These are phyloP conservation scores for Phytophthora parvispora DNA, from an alignment of 352 stramenopile species.

Conservation along the genomic window DNA sequence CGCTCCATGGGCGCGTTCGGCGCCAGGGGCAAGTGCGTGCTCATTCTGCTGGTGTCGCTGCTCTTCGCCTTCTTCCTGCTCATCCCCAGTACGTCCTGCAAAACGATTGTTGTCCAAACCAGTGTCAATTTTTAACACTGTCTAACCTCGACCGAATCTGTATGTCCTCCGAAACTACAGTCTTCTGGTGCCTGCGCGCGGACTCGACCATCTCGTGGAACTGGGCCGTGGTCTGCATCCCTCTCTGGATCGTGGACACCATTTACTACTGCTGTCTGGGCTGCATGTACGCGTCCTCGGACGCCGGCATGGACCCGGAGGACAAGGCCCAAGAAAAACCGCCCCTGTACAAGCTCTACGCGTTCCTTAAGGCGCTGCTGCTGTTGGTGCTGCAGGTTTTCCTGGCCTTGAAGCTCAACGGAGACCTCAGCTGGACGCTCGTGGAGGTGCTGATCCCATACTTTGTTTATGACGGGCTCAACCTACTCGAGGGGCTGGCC, in stretches of 20 bases:
- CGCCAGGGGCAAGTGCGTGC: conserved; percentile 66
- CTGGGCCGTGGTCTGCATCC: conserved; percentile 85
- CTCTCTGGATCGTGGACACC: conserved; percentile 80
- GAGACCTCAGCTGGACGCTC: conserved; percentile 71
- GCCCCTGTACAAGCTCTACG: conserved; percentile 76
- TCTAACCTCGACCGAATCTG: conserved; percentile 22
- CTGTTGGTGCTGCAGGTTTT: conserved; percentile 87
- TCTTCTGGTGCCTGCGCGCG: conserved; percentile 88
- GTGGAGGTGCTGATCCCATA: conserved; percentile 80
- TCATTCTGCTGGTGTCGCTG: conserved; percentile 78
- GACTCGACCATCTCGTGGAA: conserved; percentile 81
- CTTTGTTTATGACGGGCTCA: conserved; percentile 83
- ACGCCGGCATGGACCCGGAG: conserved; percentile 65
- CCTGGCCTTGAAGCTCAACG: conserved; percentile 84
- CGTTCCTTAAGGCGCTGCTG: conserved; percentile 84
- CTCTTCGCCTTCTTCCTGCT: conserved; percentile 90
- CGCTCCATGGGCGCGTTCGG: conserved; percentile 81
- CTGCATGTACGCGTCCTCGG: conserved; percentile 61
- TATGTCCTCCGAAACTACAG: conserved; percentile 33
- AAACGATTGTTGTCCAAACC: conserved; percentile 9
- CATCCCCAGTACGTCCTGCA: conserved; percentile 76
- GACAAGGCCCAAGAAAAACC: conserved; percentile 60
- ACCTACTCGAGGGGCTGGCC: conserved; percentile 71
- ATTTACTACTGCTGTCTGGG: conserved; percentile 86
- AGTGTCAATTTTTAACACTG: conserved; percentile 7